A percentile compares a stretch with the other conserved stretches of the same genome.
Evolutionary conservation across 371 early-diverging fungal genomes (phyloP).

Genomic region (Actinomucor elegans): DNA sequence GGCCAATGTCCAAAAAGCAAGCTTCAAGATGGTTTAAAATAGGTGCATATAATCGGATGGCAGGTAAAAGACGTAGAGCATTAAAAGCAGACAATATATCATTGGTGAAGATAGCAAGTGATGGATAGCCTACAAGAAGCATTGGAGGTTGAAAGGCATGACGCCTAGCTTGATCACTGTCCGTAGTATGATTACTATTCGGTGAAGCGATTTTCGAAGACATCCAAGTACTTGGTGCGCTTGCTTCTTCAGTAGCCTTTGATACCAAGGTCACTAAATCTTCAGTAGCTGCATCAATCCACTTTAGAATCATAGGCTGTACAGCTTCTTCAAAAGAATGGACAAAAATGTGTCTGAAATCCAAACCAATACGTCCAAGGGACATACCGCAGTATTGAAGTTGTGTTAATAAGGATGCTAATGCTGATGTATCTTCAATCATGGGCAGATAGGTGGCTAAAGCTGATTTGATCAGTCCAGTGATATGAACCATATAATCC

Average conservation of each 20-base stretch:
- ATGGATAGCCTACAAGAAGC: slow-evolving; percentile 66
- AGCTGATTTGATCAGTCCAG: slow-evolving; percentile 30
- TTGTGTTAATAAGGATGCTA: slow-evolving; percentile 71
- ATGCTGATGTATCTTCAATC: slow-evolving; percentile 63
- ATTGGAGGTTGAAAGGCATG: slow-evolving; percentile 50
- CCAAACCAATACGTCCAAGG: slow-evolving; percentile 77
- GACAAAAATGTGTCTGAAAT: slow-evolving; percentile 69
- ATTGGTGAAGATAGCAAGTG: slow-evolving; percentile 71
- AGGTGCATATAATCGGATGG: slow-evolving; percentile 30
- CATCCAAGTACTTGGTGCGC: slow-evolving; percentile 55
- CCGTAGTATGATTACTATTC: slow-evolving; percentile 14
- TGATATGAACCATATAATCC: slow-evolving; percentile 55
- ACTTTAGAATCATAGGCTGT: slow-evolving; percentile 51
- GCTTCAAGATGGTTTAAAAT: slow-evolving; percentile 31
- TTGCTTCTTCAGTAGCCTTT: slow-evolving; percentile 28
- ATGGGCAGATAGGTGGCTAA: slow-evolving; percentile 44
- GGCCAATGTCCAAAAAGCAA: slow-evolving; percentile 37
- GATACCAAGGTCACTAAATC: slow-evolving; percentile 41
- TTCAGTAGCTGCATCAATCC: slow-evolving; percentile 50
- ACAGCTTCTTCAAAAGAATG: slow-evolving; percentile 65
- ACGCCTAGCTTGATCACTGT: slow-evolving; percentile 9
- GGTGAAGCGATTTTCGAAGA: slow-evolving; percentile 11
- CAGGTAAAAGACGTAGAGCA: slow-evolving; percentile 66
- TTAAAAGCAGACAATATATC: slow-evolving; percentile 65
- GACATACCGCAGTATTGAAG: slow-evolving; percentile 85